Evolutionary conservation across 169 alveolate genomes (phyloP), one percentile per base, ranked within the genome.

Genomic region (Theileria sp.): DNA sequence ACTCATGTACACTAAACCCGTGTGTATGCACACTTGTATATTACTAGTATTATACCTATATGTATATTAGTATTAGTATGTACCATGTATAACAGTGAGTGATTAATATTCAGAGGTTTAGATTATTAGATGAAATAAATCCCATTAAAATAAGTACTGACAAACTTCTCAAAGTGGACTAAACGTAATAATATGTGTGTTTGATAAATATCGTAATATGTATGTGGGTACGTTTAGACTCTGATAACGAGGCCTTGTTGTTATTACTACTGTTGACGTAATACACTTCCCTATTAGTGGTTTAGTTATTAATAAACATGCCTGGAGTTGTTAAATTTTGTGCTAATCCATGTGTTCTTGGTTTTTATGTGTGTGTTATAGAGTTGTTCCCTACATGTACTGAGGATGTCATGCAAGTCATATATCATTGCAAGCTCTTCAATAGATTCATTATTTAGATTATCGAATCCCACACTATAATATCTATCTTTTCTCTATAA

Each of bases 401-500:
- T 68, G 19, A 83, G 60, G 44, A 83, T 54, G 30, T 65, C 72
- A 71, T 77, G 85, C 21, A 83, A 51, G 21, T 75, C 86, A 28
- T 72, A 64, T 0, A 69, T 83, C 36, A 83, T 69, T 10, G 80
- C 26, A 36, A 83, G 78, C 67, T 83, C 86, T 60, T 49, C 62
- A 61, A 83, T 28, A 30, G 62, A 21, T 75, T 71, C 71, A 23
- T 58, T 77, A 36, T 83, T 82, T n/a, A 83, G 10, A 12, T 49
- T 21, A 44, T 83, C 86, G 23, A 69, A 83, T 36, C 89, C 89
- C 32, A 83, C 51, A 44, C 89, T 83, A 44, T 3, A 74, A 51
- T 5, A 25, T 74, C 34, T n/a, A 51, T 25, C 19, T 58, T 36
- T 19, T 0, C 10, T 64, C 38, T 21, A 15, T 0, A 28, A 17